Conservation (phyloP, 2,329 filamentous ascomycete species). For the Clonostachys chloroleuca region DNA sequence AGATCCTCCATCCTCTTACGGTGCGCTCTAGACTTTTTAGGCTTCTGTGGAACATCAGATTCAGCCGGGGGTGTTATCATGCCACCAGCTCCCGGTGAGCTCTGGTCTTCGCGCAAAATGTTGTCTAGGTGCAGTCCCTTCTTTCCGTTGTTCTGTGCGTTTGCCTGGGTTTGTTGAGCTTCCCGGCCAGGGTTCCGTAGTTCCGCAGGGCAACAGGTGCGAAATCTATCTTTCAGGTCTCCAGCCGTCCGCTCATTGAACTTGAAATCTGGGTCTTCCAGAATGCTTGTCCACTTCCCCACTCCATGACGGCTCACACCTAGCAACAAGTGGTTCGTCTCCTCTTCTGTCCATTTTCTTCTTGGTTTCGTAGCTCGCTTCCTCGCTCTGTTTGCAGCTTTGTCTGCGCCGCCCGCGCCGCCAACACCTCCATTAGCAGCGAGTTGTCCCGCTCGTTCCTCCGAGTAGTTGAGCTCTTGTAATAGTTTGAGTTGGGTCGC, state of each 20-base stretch:
- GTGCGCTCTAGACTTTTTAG: constrained; percentile 48
- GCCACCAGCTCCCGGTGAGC: constrained; percentile 1
- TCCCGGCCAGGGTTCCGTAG: constrained; percentile 36
- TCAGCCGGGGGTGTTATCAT: constrained; percentile 10
- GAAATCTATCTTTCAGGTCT: constrained; percentile 62
- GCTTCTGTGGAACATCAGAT: constrained; percentile 28
- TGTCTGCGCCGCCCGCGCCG: constrained; percentile 6
- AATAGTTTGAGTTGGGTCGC: constrained; percentile 33
- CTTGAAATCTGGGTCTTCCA: constrained; percentile 54
- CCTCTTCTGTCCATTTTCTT: constrained; percentile 61
- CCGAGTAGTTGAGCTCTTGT: constrained; percentile 21
- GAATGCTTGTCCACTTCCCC: constrained; percentile 61
- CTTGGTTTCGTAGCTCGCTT: constrained; percentile 53
- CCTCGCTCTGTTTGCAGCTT: constrained; percentile 30
- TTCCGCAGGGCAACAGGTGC: constrained; percentile 61
- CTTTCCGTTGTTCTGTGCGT: constrained; percentile 19
- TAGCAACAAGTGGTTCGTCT: constrained; percentile 57
- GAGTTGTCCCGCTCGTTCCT: not conserved
- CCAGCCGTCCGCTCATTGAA: constrained; percentile 59
- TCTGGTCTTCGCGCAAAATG: constrained; percentile 40
- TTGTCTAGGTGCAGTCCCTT: constrained; percentile 50
- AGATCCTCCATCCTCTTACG: constrained; percentile 53
- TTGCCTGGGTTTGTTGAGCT: constrained; percentile 26
- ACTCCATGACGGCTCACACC: constrained; percentile 60
- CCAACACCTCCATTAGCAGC: constrained; percentile 15